These are phyloP conservation scores for Myriosclerotinia duriaeana DNA, from an alignment of 2,329 filamentous ascomycete genomes.

Conservation along the genomic window DNA sequence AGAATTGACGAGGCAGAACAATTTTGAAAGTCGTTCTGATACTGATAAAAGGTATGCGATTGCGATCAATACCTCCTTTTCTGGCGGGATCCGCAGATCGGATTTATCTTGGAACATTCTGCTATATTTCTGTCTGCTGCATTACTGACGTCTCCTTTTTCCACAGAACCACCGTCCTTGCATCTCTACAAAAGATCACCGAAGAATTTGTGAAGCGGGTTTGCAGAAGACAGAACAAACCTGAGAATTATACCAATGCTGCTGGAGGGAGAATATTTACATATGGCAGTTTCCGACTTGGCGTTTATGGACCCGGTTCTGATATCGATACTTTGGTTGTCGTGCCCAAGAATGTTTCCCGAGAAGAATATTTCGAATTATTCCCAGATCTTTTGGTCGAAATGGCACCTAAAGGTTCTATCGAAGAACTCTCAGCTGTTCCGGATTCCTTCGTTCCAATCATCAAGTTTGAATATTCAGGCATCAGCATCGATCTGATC, in stretches of 20 bases:
- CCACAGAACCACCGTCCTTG: slow-evolving; percentile 63
- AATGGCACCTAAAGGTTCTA: slow-evolving; percentile 74
- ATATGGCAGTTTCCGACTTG: slow-evolving; percentile 91
- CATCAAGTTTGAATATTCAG: slow-evolving; percentile 90
- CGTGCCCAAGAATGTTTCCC: slow-evolving; percentile 82
- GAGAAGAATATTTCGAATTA: slow-evolving; percentile 87
- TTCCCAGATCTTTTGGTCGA: slow-evolving; percentile 79
- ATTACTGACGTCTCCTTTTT: slow-evolving; percentile 18
- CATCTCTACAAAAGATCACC: slow-evolving; percentile 74
- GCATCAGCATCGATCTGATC: slow-evolving; percentile 93
- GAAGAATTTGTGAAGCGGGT: slow-evolving; percentile 85
- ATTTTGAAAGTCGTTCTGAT: slow-evolving; percentile 82
- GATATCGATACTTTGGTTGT: slow-evolving; percentile 97
- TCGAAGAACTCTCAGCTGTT: slow-evolving; percentile 81
- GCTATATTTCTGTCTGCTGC: not conserved
- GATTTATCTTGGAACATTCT: too few species aligned
- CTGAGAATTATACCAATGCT: slow-evolving; percentile 74
- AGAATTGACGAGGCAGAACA: slow-evolving; percentile 85
- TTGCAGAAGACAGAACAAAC: slow-evolving; percentile 55
- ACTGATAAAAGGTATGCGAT: slow-evolving; percentile 73
- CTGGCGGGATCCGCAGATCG: not conserved
- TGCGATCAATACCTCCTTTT: not conserved
- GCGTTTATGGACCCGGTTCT: slow-evolving; percentile 90
- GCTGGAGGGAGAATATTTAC: slow-evolving; percentile 93
- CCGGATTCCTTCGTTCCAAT: slow-evolving; percentile 92